Conservation (phyloP, 2,329 filamentous ascomycete genomes). For the Nannizziopsis barbatae region DNA sequence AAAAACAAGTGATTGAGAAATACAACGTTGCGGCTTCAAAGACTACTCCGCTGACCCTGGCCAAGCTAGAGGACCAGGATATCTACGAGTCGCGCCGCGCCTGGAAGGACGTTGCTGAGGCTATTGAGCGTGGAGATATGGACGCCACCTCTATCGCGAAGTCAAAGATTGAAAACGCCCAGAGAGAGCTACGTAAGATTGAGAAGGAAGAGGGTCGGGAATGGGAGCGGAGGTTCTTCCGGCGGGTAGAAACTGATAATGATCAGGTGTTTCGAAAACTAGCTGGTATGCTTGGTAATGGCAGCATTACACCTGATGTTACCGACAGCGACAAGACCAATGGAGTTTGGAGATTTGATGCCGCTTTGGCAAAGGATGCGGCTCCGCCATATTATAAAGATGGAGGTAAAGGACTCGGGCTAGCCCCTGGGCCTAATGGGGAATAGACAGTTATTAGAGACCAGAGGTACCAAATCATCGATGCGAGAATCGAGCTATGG, state of each 20-base stretch:
- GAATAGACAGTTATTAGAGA: neutral
- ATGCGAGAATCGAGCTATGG: neutral
- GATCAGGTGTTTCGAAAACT: constrained; percentile 35
- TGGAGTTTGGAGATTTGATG: constrained; percentile 59
- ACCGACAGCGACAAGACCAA: constrained; percentile 56
- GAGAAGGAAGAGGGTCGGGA: constrained; percentile 62
- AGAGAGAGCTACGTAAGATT: constrained; percentile 62
- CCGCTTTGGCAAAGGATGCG: constrained; percentile 39
- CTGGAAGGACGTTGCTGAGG: constrained; percentile 74
- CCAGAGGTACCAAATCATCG: neutral
- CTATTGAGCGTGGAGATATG: constrained; percentile 73
- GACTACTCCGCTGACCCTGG: constrained; percentile 58
- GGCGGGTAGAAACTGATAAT: constrained; percentile 21
- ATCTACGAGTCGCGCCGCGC: constrained; percentile 77
- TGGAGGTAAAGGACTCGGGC: constrained; percentile 32
- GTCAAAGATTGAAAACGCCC: constrained; percentile 77
- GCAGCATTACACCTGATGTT: constrained; percentile 16
- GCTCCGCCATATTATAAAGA: constrained; percentile 34
- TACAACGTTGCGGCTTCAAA: constrained; percentile 50
- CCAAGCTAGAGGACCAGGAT: constrained; percentile 67
- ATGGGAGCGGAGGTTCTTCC: constrained; percentile 83
- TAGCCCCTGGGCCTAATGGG: constrained; percentile 15
- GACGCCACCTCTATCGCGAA: constrained; percentile 69
- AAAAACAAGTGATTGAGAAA: constrained; percentile 41
- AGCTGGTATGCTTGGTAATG: constrained; percentile 32